Evolutionary conservation across 371 early-diverging fungal genomes (phyloP).

Genomic region (Circinella umbellata): DNA sequence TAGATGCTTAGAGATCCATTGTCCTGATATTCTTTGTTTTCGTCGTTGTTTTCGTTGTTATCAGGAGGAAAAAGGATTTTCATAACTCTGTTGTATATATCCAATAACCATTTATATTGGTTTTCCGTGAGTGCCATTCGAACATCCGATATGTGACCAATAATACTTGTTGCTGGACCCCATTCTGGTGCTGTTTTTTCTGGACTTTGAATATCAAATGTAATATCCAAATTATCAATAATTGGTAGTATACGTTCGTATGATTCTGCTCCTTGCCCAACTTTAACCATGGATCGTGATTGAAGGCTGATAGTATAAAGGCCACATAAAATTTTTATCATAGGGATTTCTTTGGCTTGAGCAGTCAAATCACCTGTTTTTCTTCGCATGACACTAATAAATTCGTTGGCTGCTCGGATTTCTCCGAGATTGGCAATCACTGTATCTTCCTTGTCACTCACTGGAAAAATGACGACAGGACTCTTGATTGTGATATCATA

Average conservation of each 20-base stretch:
- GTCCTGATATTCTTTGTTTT: conserved; percentile 7
- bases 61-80: conserved; percentile 53
- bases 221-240: conserved; percentile 82
- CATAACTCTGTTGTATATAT: conserved; percentile 63
- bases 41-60: conserved; percentile 18
- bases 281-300: conserved; percentile 54
- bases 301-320: conserved; percentile 72
- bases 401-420: conserved; percentile 81
- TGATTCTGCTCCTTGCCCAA: neutral
- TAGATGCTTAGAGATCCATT: neutral
- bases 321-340: conserved; percentile 68
- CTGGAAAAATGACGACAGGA: conserved; percentile 89
- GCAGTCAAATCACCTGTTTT: conserved; percentile 17
- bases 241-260: conserved; percentile 65
- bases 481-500: conserved; percentile 87
- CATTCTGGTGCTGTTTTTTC: conserved; percentile 24
- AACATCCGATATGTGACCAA: conserved; percentile 78
- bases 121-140: conserved; percentile 77
- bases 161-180: conserved; percentile 59
- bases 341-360: conserved; percentile 31
- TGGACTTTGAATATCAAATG: conserved; percentile 61
- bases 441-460: conserved; percentile 60
- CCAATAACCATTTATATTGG: conserved; percentile 80
- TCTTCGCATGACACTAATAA: conserved; percentile 44
- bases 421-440: conserved; percentile 89